Evolutionary conservation across 306 rosid species (phyloP), one percentile per base, ranked within the genome.

Genomic region (Glycyrrhiza uralensis): DNA sequence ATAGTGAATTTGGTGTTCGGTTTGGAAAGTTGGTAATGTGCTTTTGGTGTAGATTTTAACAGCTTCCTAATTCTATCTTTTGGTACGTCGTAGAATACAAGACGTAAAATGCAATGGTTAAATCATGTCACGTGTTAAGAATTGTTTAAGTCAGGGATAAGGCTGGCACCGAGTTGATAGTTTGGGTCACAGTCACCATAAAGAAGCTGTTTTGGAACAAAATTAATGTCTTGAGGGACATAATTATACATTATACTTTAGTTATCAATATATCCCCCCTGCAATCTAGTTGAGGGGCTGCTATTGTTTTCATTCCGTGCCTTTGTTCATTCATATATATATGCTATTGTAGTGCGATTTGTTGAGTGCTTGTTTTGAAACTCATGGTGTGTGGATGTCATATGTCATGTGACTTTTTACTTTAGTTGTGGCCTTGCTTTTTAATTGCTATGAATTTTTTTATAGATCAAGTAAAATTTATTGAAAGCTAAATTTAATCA

Each of bases 341-440:
- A 13, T 41, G 29, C 49, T 6, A 55, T 33, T 67, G 36, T 20
- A 23, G 35, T 14, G 26, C 18, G 26, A 29, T 35, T 76, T 30
- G 52, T 67, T 58, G 59, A 23, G 5, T 23, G 50, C 35, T 57
- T 76, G 70, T 66, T 76, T 68, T 45, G 74, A 17, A 68, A 14
- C 28, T 30, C 15, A 20, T 4, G 57, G 71, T 61, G n/a, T 47
- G 33, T 47, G 45, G 36, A 56, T 20, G 6, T 22, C 10, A 17
- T 8, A 20, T 42, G 6, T 22, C 10, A 17, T 8, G 14, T 42
- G 28, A 35, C 2, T 68, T 58, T 69, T 36, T n/a, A 24, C 38
- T 30, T 15, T 26, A 19, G 57, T 65, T 18, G 62, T 7, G 10
- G 4, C 54, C 36, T 52, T 28, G 56, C 62, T 7, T 14, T 35